phyloP scores from a whole-genome alignment of 441 rosid species.

The Eugenia klotzschiana region DNA sequence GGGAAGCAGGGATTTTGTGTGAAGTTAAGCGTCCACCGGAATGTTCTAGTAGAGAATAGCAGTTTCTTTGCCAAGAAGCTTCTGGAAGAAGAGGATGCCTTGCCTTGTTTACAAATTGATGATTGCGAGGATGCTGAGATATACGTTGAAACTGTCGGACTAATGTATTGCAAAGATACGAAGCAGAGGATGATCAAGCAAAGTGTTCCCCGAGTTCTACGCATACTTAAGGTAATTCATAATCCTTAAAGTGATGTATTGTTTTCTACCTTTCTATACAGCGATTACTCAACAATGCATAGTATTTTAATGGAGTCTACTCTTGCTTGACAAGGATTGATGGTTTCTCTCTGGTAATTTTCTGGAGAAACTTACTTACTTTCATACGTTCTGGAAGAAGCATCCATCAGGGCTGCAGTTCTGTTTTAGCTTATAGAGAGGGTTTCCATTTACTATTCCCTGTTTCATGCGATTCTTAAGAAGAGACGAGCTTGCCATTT shows the following conservation, averaged over 20 bases:
- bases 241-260: not conserved
- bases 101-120: slow-evolving; percentile 63
- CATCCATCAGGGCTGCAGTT: not conserved
- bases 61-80: slow-evolving; percentile 59
- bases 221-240: slow-evolving; percentile 66
- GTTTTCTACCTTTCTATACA: not conserved
- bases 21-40: slow-evolving; percentile 76
- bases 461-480: not conserved
- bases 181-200: slow-evolving; percentile 87
- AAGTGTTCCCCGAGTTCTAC: slow-evolving; percentile 76
- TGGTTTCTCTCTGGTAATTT: not conserved
- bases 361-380: not conserved
- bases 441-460: not conserved
- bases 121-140: slow-evolving; percentile 81
- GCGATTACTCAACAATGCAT: not conserved
- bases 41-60: slow-evolving; percentile 56
- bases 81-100: slow-evolving; percentile 32
- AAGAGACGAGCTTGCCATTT: not conserved
- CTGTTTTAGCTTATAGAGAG: not conserved
- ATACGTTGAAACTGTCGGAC: slow-evolving; percentile 80
- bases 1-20: slow-evolving; percentile 95
- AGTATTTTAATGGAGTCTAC: not conserved
- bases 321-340: not conserved
- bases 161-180: slow-evolving; percentile 90
- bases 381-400: not conserved